Evolutionary conservation across 768 basidiomycete genomes (phyloP), one percentile per base, ranked within the genome.

Genomic region (Russula earlei): DNA sequence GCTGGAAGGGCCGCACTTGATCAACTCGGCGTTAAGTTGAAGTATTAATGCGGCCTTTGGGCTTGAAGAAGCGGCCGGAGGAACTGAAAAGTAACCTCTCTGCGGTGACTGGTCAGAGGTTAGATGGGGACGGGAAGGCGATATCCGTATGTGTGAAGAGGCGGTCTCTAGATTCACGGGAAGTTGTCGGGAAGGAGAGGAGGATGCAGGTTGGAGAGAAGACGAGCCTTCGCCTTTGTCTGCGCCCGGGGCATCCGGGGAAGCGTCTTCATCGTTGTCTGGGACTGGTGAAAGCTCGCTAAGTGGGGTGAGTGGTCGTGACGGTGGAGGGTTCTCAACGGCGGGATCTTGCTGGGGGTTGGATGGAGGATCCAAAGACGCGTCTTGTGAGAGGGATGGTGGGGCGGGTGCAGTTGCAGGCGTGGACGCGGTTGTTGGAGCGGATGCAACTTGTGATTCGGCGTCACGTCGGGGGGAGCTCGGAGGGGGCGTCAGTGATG

Each of bases 211-310:
- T 33, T 53, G 58, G 27, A 42, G 54, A 25, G 60, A 54, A 34
- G 54, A 52, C 15, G 55, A 36, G 20, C 54, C 62, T 49, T 59
- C 59, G 50, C 64, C 59, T 36, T 56, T 61, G 36, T 60, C 48
- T n/a, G 63, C 59, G 12, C 59, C 58, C 33, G 70, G 68, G 49
- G 74, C 70, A 50, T 70, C 69, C 20, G 72, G 68, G 49, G 74
- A 68, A 47, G 69, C 67, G 3, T 74, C 72, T 15, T 80, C 80
- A 45, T 81, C 80, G 22, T 73, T 72, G 63, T 81, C 80, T 38
- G 83, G 80, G 0, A 83, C 76, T 1, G 84, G 82, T 8, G 86
- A 86, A 24, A 87, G 79, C 59, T 87, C 86, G 61, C 83, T 87
- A 65, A 90, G 79, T 3, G 87, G 87, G 0, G 86, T 87, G 20